A percentile compares a stretch with the other conserved stretches of the same genome.
phyloP scores from a whole-genome alignment of 2,329 filamentous ascomycete species.

The Iodosphaeria phyllophila region DNA sequence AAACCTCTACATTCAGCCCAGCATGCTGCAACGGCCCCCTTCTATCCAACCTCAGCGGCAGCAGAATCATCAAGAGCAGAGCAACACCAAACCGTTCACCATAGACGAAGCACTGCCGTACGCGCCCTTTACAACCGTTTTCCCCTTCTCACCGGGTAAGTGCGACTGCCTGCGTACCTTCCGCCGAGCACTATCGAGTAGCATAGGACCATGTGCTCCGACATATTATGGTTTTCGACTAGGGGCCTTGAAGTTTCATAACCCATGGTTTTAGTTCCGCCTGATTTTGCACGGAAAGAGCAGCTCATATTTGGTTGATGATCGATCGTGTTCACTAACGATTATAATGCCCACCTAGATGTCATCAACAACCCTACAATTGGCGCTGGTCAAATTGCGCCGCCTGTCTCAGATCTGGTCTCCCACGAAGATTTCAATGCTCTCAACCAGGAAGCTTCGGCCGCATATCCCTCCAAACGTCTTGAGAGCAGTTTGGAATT shows the following conservation, averaged over 20 bases:
- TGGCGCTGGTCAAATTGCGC: slow-evolving; percentile 33
- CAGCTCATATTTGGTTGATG: no score
- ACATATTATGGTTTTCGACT: no score
- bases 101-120: slow-evolving; percentile 66
- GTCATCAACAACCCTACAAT: slow-evolving; percentile 47
- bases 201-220: not conserved
- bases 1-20: slow-evolving; percentile 3
- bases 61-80: not conserved
- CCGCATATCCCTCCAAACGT: slow-evolving; percentile 39
- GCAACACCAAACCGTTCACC: slow-evolving; percentile 38
- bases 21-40: slow-evolving; percentile 4
- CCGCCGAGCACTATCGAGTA: slow-evolving; percentile 1
- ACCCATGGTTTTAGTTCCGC: no score
- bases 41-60: slow-evolving; percentile 1
- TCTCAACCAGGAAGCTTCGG: slow-evolving; percentile 48
- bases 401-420: slow-evolving; percentile 31
- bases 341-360: slow-evolving; percentile 19
- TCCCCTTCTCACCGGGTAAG: slow-evolving; percentile 60
- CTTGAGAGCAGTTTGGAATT: slow-evolving; percentile 57
- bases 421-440: slow-evolving; percentile 38
- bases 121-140: slow-evolving; percentile 63
- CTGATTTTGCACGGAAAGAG: no score
- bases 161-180: slow-evolving; percentile 5
- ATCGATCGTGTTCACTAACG: no score
- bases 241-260: no score